Evolutionary conservation across 2,329 filamentous ascomycete genomes (phyloP), one percentile per base, ranked within the genome.

Genomic region (Scedosporium minutisporum): DNA sequence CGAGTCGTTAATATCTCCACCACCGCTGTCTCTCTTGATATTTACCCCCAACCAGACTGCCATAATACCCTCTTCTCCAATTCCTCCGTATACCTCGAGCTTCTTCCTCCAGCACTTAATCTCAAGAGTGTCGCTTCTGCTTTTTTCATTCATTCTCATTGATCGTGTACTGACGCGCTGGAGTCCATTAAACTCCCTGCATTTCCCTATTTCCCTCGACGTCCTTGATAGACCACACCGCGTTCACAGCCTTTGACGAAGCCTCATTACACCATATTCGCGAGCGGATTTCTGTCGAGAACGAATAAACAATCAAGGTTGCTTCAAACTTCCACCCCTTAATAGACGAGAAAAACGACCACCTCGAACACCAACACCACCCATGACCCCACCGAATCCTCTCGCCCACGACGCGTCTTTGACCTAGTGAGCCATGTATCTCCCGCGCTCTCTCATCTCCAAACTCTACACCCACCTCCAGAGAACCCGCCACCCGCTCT

Each of bases 381-480:
- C 25, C 55, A 61, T 61, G 59, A 61, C 59, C 59, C 59, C 59
- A 33, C 59, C 59, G 29, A 51, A 21, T 27, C 29, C 38, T 16
- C 27, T 42, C 29, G 27, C 57, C 27, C 23, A 18, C 38, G 60
- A 75, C 74, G 71, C 72, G 71, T 72, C 66, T 58, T 67, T 64
- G 62, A 65, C 63, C 57, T 66, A 60, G 51, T 65, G 29, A 57
- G 73, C 71, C 74, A 99, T 99, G 95, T 96, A 97, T 87, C 88
- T 99, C 66, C 95, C 93, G 71, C 90, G 95, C 67, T 84, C 85
- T 67, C 83, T 96, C 66, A 89, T 97, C 72, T 90, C 92, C 59
- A 93, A 93, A 69, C 87, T 97, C 69, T 99, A 99, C 80, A 84
- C 85, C 64, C 90, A 96, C 75, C 89, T 99, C 63, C 86, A 96